Evolutionary conservation across 306 rosid genomes (phyloP), one percentile per base, ranked within the genome.

Genomic region (Clitoria ternatea): DNA sequence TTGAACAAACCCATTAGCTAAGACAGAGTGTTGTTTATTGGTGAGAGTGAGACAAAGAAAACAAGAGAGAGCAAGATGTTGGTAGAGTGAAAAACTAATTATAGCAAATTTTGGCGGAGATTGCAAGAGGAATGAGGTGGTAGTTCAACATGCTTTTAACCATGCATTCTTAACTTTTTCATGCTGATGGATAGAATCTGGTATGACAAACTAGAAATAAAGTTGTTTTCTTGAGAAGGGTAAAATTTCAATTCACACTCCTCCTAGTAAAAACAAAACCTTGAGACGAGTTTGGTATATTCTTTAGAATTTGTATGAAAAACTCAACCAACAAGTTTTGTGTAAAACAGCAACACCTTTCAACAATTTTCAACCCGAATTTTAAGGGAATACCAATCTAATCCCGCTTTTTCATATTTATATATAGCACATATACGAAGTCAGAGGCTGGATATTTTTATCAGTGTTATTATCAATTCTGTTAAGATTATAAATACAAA

Each of bases 1-100:
- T 61, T 84, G 82, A 90, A 69, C 29, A 88, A 70, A 33, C 70
- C 83, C 93, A 90, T 85, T 44, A 30, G 10, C 19, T 9, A 4
- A 70, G 10, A 57, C 26, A 33, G 35, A n/a, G n/a, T 36, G 66
- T 0, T 61, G 35, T 61, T 20, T 22, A 36, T 22, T 32, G 4
- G 37, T 17, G 27, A 33, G 67, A 64, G 72, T 67, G 24, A 33
- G 24, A 39, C 40, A 13, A 49, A 33, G 35, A 59, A n/a, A 59
- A 27, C 61, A 13, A 3, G 37, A 50, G 36, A 40, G 7, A 36
- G 40, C 9, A 54, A 52, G 7, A 29, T 26, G 65, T 26, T 7
- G 44, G 61, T 22, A 66, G 24, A 40, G 22, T 29, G 22, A 47
- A 20, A 5, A 15, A 14, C 14, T 55, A n/a, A 20, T 49, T n/a